Evolutionary conservation across 2,329 filamentous ascomycete species (phyloP).

Genomic region (Didymella exigua): DNA sequence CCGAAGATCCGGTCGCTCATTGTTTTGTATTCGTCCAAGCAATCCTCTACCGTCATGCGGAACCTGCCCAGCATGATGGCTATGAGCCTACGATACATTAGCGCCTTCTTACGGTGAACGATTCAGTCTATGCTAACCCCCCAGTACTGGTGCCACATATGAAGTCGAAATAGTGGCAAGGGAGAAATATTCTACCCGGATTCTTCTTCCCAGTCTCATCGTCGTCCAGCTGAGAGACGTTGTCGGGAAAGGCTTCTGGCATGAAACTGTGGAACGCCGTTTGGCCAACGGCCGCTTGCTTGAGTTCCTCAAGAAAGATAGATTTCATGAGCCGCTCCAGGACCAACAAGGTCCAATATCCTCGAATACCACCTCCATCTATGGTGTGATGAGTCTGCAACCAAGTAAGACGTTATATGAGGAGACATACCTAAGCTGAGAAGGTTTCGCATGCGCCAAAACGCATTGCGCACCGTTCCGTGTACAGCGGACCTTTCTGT

Average conservation of each 20-base stretch:
- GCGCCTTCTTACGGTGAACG: no score
- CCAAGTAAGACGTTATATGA: not conserved
- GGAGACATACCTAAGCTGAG: not conserved
- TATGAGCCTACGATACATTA: not conserved
- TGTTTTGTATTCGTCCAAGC: not conserved
- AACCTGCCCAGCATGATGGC: not conserved
- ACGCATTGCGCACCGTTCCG: no score
- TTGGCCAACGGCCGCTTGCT: not conserved
- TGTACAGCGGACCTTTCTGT: not conserved
- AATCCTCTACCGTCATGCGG: not conserved
- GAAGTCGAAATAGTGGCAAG: not conserved
- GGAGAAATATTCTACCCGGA: not conserved
- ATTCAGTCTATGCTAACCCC: no score
- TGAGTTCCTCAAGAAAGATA: not conserved
- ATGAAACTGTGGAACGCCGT: not conserved
- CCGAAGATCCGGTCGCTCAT: not conserved
- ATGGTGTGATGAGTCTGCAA: not conserved
- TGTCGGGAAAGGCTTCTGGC: not conserved
- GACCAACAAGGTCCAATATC: not conserved
- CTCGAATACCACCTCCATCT: not conserved
- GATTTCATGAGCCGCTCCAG: not conserved
- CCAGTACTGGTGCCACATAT: not conserved
- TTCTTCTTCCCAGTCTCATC: not conserved
- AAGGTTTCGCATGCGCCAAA: not conserved
- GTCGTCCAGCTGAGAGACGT: not conserved